Conservation (phyloP, 2,329 filamentous ascomycete genomes). For the Rhinocladiella similis region DNA sequence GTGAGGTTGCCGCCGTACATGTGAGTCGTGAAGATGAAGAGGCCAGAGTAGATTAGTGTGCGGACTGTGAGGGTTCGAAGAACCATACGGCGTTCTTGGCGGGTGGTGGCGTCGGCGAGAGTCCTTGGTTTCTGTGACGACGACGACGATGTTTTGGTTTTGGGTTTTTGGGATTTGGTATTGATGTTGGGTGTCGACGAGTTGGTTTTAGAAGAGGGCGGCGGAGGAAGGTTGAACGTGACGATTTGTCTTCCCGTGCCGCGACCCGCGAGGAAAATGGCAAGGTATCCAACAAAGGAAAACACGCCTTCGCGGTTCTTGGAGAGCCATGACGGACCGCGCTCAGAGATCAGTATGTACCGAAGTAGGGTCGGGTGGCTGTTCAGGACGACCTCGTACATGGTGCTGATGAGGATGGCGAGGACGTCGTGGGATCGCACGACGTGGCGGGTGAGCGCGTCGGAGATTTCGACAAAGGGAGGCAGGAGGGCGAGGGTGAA, state of each 20-base stretch:
- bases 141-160: neutral
- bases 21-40: conserved; percentile 70
- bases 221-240: conserved; percentile 2
- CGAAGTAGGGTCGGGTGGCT: conserved; percentile 74
- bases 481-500: conserved; percentile 89
- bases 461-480: conserved; percentile 81
- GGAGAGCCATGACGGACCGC: conserved; percentile 71
- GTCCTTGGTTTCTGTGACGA: too few species aligned
- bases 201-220: neutral
- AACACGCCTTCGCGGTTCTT: conserved; percentile 96
- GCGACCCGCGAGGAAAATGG: conserved; percentile 90
- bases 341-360: conserved; percentile 79
- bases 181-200: neutral
- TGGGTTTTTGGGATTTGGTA: neutral
- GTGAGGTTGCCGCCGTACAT: conserved; percentile 67
- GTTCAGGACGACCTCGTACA: conserved; percentile 76
- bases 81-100: conserved; percentile 18
- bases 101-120: too few species aligned
- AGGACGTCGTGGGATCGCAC: conserved; percentile 73
- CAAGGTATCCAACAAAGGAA: conserved; percentile 88
- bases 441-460: conserved; percentile 62
- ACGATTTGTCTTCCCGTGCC: conserved; percentile 78
- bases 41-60: conserved; percentile 59
- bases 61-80: conserved; percentile 15
- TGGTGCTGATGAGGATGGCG: conserved; percentile 65